These are phyloP conservation scores for Aspergillus ustus DNA, from an alignment of 2,329 filamentous ascomycete genomes.

Conservation along the genomic window DNA sequence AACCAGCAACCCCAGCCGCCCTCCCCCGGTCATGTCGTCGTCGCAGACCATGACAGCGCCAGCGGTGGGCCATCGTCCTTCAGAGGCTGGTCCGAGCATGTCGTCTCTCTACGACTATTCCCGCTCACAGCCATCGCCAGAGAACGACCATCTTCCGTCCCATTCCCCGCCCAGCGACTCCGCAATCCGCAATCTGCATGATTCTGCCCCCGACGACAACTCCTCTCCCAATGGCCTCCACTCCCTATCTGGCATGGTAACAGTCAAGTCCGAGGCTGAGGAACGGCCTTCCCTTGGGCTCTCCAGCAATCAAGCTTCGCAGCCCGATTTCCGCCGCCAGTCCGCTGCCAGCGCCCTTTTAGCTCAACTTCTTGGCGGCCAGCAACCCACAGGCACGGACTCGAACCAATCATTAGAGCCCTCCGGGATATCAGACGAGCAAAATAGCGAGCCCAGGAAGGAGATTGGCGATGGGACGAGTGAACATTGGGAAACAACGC, in stretches of 20 bases:
- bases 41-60: conserved; percentile 54
- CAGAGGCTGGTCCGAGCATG: conserved; percentile 47
- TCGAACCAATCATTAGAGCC: conserved; percentile 16
- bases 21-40: conserved; percentile 49
- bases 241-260: conserved; percentile 32
- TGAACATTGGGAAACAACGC: conserved; percentile 19
- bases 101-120: conserved; percentile 47
- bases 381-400: conserved; percentile 20
- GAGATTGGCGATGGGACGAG: conserved; percentile 15
- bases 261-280: conserved; percentile 38
- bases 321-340: conserved; percentile 43
- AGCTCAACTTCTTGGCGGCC: conserved; percentile 47
- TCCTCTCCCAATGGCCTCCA: conserved; percentile 33
- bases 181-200: conserved; percentile 44
- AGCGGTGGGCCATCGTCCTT: conserved; percentile 51
- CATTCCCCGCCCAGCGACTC: conserved; percentile 41
- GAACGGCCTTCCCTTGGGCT: conserved; percentile 28
- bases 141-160: conserved; percentile 23
- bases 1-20: conserved; percentile 26
- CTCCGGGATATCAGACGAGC: conserved; percentile 11
- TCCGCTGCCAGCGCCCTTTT: conserved; percentile 47
- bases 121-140: conserved; percentile 29
- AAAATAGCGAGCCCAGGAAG: conserved; percentile 12
- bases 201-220: conserved; percentile 37
- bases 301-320: conserved; percentile 29